Evolutionary conservation across 768 basidiomycete genomes (phyloP).

Genomic region (Fomitopsis serialis): DNA sequence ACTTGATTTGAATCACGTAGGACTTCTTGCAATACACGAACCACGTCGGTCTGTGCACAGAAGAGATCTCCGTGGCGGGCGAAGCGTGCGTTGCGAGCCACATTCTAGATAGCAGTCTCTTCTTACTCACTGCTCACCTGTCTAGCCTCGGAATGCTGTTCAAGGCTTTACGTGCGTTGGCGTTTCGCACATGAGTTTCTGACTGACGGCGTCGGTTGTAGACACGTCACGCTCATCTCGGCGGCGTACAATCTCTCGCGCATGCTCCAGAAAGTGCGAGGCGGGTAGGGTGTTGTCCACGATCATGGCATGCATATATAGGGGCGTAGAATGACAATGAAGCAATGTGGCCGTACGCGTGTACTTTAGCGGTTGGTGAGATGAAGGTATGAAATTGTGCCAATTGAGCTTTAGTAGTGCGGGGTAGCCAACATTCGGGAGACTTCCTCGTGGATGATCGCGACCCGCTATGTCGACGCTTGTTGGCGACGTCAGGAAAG

Average conservation of each 20-base stretch:
- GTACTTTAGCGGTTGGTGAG: too few relatives aligned
- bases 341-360: too few relatives aligned
- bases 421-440: too few relatives aligned
- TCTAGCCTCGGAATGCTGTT: slow-evolving; percentile 74
- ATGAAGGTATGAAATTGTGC: too few relatives aligned
- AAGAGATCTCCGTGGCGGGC: slow-evolving; percentile 81
- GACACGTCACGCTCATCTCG: slow-evolving; percentile 81
- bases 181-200: not conserved
- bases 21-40: slow-evolving; percentile 81
- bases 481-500: too few relatives aligned
- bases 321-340: too few relatives aligned
- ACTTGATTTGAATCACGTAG: slow-evolving; percentile 24
- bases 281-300: slow-evolving; percentile 14
- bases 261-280: slow-evolving; percentile 30
- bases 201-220: slow-evolving; percentile 19
- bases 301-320: too few relatives aligned
- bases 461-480: too few relatives aligned
- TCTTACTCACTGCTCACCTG: slow-evolving; percentile 4
- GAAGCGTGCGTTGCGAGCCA: slow-evolving; percentile 52
- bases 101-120: not conserved
- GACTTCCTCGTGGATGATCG: too few relatives aligned
- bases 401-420: too few relatives aligned
- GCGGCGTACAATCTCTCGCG: slow-evolving; percentile 81
- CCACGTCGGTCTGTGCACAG: slow-evolving; percentile 82
- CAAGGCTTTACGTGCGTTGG: slow-evolving; percentile 79